Evolutionary conservation across 768 basidiomycete genomes (phyloP), one percentile per base, ranked within the genome.

Genomic region (Hericium coralloides): DNA sequence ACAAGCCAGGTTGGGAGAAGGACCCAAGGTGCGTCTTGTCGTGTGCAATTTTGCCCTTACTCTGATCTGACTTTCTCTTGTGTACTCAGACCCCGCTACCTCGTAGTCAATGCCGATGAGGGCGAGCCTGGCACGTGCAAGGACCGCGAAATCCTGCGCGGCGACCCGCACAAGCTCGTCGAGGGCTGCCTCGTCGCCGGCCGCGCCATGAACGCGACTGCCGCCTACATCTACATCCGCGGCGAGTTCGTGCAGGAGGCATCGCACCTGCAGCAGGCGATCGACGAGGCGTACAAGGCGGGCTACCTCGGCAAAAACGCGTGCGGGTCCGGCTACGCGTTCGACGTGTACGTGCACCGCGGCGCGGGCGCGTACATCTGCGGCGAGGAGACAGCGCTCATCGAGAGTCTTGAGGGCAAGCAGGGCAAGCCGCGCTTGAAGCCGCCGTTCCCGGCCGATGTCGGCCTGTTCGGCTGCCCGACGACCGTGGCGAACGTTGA

Each of bases 181-280:
- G 95, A 99, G 69, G 95, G 95, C 7, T 99, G 95, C 69, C 84
- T 99, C 51, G 92, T 99, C 58, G 95, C 95, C 25, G 95, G 95
- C 5, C 89, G 95, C 49, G 86, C 78, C 17, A 99, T 99, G 95
- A 98, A 98, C 72, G 95, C 95, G 39, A 94, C 72, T 49, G 95
- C 95, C 0, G 95, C 95, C n/a, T 99, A 98, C 79, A 98, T 99
- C 72, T 99, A 99, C 74, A 93, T 98, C 66, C 95, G 95, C 59
- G 95, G 95, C 62, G 95, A 99, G 71, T 99, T 98, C 75, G 85
- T 88, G 73, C 92, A 95, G 69, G 95, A 98, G 70, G 95, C 95
- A 0, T 79, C 83, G 0, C 94, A 97, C 70, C 81, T 98, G 41
- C 91, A 95, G 70, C 91, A 95, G 69, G 95, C 95, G 54, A 97